Evolutionary conservation across 495 filamentous ascomycete genomes (phyloP), one percentile per base, ranked within the genome.

Genomic region (Parathielavia appendiculata): DNA sequence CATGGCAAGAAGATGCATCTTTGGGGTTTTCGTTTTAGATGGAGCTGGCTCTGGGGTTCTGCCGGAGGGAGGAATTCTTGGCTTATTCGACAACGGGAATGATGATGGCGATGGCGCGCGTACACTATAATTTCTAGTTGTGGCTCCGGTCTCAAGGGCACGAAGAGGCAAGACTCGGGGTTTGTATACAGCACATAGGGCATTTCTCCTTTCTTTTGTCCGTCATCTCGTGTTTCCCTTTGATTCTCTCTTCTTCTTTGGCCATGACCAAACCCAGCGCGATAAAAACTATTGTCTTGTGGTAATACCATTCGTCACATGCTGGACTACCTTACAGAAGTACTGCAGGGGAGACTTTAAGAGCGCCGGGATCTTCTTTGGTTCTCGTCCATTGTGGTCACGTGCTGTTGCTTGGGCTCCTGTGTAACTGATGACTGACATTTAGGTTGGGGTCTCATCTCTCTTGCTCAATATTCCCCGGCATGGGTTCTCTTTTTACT

Each of bases 191-290:
- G 58, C 56, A 61, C 58, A 61, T 56, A 51, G 35, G 56, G 46
- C 36, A 56, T 61, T 30, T n/a, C 16, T 47, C 38, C 13, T 48
- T 47, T 39, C 30, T 19, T 46, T 36, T 20, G 9, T 30, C 32
- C 17, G 38, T 56, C 39, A n/a, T 16, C 38, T 20, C 19, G 11
- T 51, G 14, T 23, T 9, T 54, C 5, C 44, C 69, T 67, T 48
- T 61, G 66, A 63, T 67, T 65, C 32, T 6, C 48, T 56, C 45
- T 39, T 54, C 34, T 54, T 46, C 47, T 23, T 35, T 41, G 39
- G n/a, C 14, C 39, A 41, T 41, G 39, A 41, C 39, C 14, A 41
- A 38, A 10, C 9, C 35, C 35, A 9, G 8, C 39, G 39, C 39
- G 39, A 41, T n/a, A 41, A 46, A 9, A 12, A 14, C 20, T 46